Evolutionary conservation across 345 rosid species (phyloP).

Genomic region (Cardiospermum halicacabum): DNA sequence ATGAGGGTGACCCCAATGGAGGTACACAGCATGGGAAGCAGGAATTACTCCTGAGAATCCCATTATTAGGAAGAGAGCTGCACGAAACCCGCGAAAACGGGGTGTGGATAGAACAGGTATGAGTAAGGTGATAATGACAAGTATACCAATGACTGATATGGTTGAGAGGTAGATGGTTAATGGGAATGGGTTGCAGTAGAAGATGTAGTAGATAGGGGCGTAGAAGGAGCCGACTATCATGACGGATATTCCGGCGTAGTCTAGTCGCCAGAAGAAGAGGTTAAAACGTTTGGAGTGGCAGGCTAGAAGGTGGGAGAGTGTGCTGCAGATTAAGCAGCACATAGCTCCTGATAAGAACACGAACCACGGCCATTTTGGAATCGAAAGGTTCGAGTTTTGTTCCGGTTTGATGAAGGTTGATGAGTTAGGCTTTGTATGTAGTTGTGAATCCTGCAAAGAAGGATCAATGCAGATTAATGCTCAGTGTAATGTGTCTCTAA

Average conservation of each 20-base stretch:
- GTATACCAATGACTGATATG: slow-evolving; percentile 58
- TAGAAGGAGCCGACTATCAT: slow-evolving; percentile 91
- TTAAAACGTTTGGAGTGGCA: slow-evolving; percentile 71
- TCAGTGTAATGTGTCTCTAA: too few species aligned
- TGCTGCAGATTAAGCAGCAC: slow-evolving; percentile 81
- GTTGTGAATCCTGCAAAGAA: slow-evolving; percentile 46
- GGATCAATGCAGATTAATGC: neutral
- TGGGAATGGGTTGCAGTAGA: slow-evolving; percentile 64
- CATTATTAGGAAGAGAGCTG: slow-evolving; percentile 74
- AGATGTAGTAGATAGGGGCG: slow-evolving; percentile 80
- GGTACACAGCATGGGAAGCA: slow-evolving; percentile 63
- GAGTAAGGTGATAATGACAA: slow-evolving; percentile 72
- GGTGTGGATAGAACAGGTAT: slow-evolving; percentile 63
- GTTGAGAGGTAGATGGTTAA: slow-evolving; percentile 61
- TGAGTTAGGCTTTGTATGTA: slow-evolving; percentile 32
- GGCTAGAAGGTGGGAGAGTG: slow-evolving; percentile 90
- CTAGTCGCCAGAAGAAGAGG: slow-evolving; percentile 92
- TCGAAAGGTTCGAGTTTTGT: slow-evolving; percentile 25
- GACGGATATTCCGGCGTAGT: slow-evolving; percentile 87
- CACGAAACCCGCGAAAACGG: slow-evolving; percentile 61
- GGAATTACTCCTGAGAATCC: slow-evolving; percentile 86
- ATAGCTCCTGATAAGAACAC: slow-evolving; percentile 81
- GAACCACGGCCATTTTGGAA: slow-evolving; percentile 91
- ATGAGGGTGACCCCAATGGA: slow-evolving; percentile 65
- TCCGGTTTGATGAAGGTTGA: slow-evolving; percentile 21